These are phyloP conservation scores for Leccinum broughii DNA, from an alignment of 768 basidiomycete species.

Conservation along the genomic window DNA sequence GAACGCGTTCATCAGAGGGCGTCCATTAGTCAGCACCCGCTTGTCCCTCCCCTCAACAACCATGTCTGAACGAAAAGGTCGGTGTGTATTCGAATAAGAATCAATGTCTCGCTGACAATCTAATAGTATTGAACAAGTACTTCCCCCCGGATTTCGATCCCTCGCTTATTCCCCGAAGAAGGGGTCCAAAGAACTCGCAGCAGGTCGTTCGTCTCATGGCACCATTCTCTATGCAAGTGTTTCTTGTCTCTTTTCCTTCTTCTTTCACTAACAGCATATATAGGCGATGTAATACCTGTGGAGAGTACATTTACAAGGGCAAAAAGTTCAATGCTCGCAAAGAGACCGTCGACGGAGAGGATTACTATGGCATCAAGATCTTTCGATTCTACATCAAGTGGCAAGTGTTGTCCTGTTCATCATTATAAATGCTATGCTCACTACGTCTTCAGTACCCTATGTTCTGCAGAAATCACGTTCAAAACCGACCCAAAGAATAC, in stretches of 20 bases:
- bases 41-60: conserved; percentile 18
- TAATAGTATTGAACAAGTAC: conserved; percentile 86
- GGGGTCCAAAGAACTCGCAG: conserved; percentile 90
- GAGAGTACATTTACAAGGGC: conserved; percentile 98
- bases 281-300: conserved; percentile 93
- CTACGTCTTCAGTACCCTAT: conserved; percentile 65
- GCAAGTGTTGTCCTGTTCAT: conserved; percentile 39
- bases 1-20: conserved; percentile 26
- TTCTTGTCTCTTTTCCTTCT: not conserved
- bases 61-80: conserved; percentile 88
- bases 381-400: conserved; percentile 94
- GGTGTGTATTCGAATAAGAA: not conserved
- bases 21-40: conserved; percentile 32
- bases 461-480: conserved; percentile 98
- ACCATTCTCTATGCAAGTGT: conserved; percentile 90
- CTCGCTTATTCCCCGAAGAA: conserved; percentile 89
- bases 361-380: conserved; percentile 98
- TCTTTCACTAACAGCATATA: conserved; percentile 11
- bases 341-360: conserved; percentile 96
- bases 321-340: conserved; percentile 99
- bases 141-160: conserved; percentile 99
- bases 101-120: conserved; percentile 5
- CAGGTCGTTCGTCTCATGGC: conserved; percentile 99
- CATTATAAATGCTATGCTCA: conserved; percentile 14
- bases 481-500: conserved; percentile 99